These are phyloP conservation scores for Yamadazyma pseudoaaseri DNA, from an alignment of 1,139 yeast species.

Conservation along the genomic window DNA sequence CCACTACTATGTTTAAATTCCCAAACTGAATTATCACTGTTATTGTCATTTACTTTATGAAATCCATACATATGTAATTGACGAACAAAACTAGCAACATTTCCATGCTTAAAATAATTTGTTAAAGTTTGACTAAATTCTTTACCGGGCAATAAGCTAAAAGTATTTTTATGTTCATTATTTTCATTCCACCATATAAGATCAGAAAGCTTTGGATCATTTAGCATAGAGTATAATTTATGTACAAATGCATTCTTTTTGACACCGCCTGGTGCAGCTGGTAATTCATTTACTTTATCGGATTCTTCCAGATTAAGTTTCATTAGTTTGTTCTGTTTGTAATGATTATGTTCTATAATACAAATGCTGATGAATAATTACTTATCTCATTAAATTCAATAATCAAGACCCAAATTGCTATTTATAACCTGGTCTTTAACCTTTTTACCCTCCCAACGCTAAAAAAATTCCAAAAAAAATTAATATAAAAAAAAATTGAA, in stretches of 20 bases:
- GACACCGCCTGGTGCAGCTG: conserved; percentile 18
- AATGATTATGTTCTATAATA: too few species aligned
- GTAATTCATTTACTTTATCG: conserved; percentile 3
- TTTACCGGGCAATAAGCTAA: conserved; percentile 59
- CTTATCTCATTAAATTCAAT: too few species aligned
- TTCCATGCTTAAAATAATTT: conserved; percentile 46
- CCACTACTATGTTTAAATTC: conserved; percentile 87
- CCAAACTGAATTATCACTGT: conserved; percentile 53
- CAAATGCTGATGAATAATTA: too few species aligned
- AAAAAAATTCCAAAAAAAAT: neutral
- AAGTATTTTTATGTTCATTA: conserved; percentile 54
- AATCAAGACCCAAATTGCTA: neutral
- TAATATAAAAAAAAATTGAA: too few species aligned
- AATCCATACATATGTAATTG: conserved; percentile 52
- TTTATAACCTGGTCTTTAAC: neutral
- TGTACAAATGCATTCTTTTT: conserved; percentile 67
- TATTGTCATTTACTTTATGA: conserved; percentile 50
- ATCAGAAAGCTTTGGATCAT: conserved; percentile 46
- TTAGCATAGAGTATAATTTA: conserved; percentile 59
- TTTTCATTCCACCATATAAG: conserved; percentile 78
- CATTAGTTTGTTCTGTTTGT: neutral
- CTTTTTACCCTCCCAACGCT: neutral
- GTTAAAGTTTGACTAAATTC: conserved; percentile 46
- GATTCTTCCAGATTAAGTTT: neutral
- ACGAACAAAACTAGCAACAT: conserved; percentile 47